Percentiles rank a stretch among this genome's conserved stretches.
Conservation (phyloP, 805 yeast genomes). For the Candida verbasci region DNA sequence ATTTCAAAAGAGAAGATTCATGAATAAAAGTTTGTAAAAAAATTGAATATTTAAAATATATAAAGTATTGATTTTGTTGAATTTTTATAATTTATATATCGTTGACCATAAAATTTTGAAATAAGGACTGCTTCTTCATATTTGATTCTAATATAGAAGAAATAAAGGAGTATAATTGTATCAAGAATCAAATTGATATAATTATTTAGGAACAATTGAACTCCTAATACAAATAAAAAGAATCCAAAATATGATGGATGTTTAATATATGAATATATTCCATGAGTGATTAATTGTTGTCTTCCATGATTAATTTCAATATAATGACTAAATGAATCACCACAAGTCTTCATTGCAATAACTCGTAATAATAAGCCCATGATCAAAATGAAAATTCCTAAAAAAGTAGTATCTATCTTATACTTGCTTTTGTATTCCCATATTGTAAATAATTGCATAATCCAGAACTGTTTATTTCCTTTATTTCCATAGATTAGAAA, state of each 20-base stretch:
- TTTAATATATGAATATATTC: slow-evolving; percentile 25
- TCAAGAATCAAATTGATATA: slow-evolving; percentile 13
- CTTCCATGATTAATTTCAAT: slow-evolving; percentile 16
- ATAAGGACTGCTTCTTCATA: slow-evolving; percentile 32
- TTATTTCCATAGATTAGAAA: slow-evolving; percentile 32
- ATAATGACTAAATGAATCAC: slow-evolving; percentile 31
- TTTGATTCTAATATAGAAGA: slow-evolving; percentile 26
- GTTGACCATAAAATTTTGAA: slow-evolving; percentile 21
- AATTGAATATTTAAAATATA: slow-evolving; percentile 45
- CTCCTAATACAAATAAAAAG: slow-evolving; percentile 27
- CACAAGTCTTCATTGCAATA: slow-evolving; percentile 29
- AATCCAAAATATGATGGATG: slow-evolving; percentile 41
- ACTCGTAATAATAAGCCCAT: slow-evolving; percentile 24
- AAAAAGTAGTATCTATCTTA: not conserved
- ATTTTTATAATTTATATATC: slow-evolving; percentile 21
- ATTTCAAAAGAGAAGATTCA: slow-evolving; percentile 88
- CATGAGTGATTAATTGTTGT: slow-evolving; percentile 24
- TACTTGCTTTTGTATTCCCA: slow-evolving; percentile 16
- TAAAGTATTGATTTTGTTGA: slow-evolving; percentile 19
- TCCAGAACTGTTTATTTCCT: slow-evolving; percentile 28
- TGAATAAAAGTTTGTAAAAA: slow-evolving; percentile 79
- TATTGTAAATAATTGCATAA: slow-evolving; percentile 21
- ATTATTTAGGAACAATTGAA: slow-evolving; percentile 24
- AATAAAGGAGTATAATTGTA: slow-evolving; percentile 16
- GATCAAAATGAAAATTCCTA: slow-evolving; percentile 15